A percentile compares a stretch with the other conserved stretches of the same genome.
Evolutionary conservation across 2,329 filamentous ascomycete genomes (phyloP).

Genomic region (Sarocladium brachiariae): DNA sequence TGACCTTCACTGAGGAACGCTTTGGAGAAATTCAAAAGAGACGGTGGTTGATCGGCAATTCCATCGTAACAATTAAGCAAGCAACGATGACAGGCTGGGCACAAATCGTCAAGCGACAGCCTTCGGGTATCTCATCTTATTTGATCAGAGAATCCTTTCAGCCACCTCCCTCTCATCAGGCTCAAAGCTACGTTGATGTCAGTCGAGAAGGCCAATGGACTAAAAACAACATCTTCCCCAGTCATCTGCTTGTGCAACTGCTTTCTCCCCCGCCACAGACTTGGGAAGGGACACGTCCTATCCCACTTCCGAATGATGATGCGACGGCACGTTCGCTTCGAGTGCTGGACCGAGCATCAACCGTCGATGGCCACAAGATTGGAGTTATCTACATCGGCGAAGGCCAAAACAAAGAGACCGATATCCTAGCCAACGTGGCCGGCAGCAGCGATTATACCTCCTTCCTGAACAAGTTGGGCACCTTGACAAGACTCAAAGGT

Average conservation of each 20-base stretch:
- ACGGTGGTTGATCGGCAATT: constrained; percentile 67
- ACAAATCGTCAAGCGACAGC: constrained; percentile 63
- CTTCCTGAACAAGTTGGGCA: constrained; percentile 77
- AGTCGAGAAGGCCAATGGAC: constrained; percentile 44
- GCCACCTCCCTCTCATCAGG: constrained; percentile 51
- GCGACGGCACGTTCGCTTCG: constrained; percentile 66
- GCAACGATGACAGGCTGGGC: constrained; percentile 60
- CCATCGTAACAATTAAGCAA: constrained; percentile 68
- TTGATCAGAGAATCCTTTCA: constrained; percentile 53
- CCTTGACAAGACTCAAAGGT: constrained; percentile 70
- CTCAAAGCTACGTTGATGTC: constrained; percentile 38
- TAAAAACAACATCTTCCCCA: constrained; percentile 60
- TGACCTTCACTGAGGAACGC: constrained; percentile 55
- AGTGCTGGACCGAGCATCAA: constrained; percentile 78
- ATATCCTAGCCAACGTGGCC: constrained; percentile 79
- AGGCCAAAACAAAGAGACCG: constrained; percentile 71
- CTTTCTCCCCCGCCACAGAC: constrained; percentile 56
- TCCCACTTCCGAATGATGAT: constrained; percentile 67
- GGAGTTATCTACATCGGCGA: constrained; percentile 91
- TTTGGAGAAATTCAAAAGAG: constrained; percentile 62
- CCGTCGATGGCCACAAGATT: constrained; percentile 91
- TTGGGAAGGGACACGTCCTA: constrained; percentile 56
- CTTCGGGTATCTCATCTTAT: constrained; percentile 58
- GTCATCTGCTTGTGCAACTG: constrained; percentile 64
- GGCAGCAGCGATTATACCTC: constrained; percentile 84